Conservation (phyloP, 257 asterid genomes). For the Cordia subcordata region DNA sequence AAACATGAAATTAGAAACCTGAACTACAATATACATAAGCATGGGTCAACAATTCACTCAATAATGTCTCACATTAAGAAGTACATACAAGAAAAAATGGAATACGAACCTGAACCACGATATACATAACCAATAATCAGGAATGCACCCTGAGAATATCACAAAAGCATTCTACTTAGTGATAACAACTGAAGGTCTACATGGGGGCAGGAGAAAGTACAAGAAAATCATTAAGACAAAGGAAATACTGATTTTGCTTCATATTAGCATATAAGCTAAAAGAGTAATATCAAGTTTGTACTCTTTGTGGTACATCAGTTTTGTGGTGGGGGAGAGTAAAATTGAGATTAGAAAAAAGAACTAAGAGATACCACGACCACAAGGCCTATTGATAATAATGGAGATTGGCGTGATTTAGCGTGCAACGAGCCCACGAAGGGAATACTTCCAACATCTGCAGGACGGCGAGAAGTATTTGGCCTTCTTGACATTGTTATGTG, state of each 20-base stretch:
- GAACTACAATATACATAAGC: no score
- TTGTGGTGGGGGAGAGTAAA: not conserved
- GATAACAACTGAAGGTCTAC: not conserved
- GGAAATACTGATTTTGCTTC: no score
- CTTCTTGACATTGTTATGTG: conserved; percentile 67
- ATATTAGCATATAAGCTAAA: not conserved
- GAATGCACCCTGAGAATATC: conserved; percentile 67
- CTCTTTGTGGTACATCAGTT: not conserved
- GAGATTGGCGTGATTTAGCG: conserved; percentile 78
- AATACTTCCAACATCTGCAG: conserved; percentile 53
- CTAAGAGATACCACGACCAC: conserved; percentile 56
- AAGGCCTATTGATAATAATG: conserved; percentile 67
- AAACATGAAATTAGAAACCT: conserved; percentile 4
- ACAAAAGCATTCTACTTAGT: not conserved
- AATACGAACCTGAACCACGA: conserved; percentile 65
- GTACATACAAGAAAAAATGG: not conserved
- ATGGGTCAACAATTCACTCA: not conserved
- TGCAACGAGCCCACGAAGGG: conserved; percentile 76
- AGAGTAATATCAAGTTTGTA: not conserved
- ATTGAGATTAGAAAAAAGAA: conserved; percentile 6
- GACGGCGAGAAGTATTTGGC: conserved; percentile 62
- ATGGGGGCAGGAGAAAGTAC: not conserved
- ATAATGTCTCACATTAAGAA: not conserved
- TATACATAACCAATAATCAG: conserved; percentile 72
- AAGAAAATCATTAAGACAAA: not conserved